Conservation (phyloP, 805 yeast genomes). For the Wickerhamomyces pijperi region DNA sequence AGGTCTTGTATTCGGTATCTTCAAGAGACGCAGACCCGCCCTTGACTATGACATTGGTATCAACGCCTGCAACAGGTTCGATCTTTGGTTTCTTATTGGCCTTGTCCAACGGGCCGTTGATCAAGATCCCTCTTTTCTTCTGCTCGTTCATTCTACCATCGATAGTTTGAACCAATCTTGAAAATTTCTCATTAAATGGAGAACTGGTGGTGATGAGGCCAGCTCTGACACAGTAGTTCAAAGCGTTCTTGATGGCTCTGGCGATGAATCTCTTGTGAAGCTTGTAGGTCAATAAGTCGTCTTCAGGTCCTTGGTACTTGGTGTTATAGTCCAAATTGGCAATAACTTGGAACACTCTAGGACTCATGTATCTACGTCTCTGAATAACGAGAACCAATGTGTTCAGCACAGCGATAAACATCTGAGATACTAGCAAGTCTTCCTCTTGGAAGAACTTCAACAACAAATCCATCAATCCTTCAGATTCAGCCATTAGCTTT, state of each 20-base stretch:
- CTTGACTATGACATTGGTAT: slow-evolving; percentile 18
- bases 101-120: slow-evolving; percentile 16
- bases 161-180: slow-evolving; percentile 12
- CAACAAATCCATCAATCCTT: slow-evolving; percentile 54
- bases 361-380: slow-evolving; percentile 49
- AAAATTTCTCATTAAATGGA: slow-evolving; percentile 10
- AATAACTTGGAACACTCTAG: slow-evolving; percentile 46
- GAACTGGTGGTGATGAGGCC: slow-evolving; percentile 17
- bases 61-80: neutral
- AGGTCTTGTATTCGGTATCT: slow-evolving; percentile 41
- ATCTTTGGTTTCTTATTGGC: slow-evolving; percentile 16
- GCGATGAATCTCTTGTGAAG: slow-evolving; percentile 53
- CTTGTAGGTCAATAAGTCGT: slow-evolving; percentile 31
- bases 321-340: slow-evolving; percentile 51
- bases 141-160: slow-evolving; percentile 17
- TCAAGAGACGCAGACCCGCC: slow-evolving; percentile 26
- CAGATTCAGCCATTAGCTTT: slow-evolving; percentile 60
- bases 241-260: slow-evolving; percentile 38
- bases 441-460: slow-evolving; percentile 45
- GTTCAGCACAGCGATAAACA: slow-evolving; percentile 59
- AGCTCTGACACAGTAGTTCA: slow-evolving; percentile 28
- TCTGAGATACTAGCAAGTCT: slow-evolving; percentile 40
- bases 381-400: slow-evolving; percentile 53
- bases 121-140: slow-evolving; percentile 17
- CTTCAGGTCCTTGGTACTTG: slow-evolving; percentile 35